A percentile compares a stretch with the other conserved stretches of the same genome.
Evolutionary conservation across 2,329 filamentous ascomycete species (phyloP).

Genomic region (Didymella lethalis): DNA sequence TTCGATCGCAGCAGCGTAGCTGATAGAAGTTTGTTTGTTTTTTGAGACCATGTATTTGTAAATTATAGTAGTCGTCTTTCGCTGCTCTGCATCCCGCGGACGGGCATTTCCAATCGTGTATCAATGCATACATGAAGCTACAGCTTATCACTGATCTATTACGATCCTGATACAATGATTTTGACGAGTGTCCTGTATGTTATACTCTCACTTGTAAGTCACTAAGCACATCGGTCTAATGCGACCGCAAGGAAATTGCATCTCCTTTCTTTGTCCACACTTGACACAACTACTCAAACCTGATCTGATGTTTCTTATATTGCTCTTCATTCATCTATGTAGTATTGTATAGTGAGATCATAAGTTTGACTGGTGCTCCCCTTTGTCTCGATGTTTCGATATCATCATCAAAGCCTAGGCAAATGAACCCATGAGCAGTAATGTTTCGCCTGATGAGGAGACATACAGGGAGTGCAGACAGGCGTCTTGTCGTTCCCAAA

Average conservation of each 20-base stretch:
- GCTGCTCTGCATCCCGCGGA: background rate
- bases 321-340: background rate
- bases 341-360: too few species aligned
- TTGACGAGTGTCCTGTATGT: background rate
- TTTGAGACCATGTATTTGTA: background rate
- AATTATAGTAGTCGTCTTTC: background rate
- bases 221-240: background rate
- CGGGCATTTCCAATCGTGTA: background rate
- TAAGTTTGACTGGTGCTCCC: too few species aligned
- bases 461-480: too few species aligned
- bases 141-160: background rate
- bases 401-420: too few species aligned
- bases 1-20: background rate
- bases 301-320: background rate
- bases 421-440: too few species aligned
- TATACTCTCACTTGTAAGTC: too few species aligned
- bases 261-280: background rate
- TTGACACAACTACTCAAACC: too few species aligned
- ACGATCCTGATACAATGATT: background rate
- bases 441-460: too few species aligned
- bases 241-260: background rate
- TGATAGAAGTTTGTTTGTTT: background rate
- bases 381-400: too few species aligned
- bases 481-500: too few species aligned
- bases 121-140: background rate